Conservation (phyloP, 352 stramenopile genomes). For the Phytophthora idaei region DNA sequence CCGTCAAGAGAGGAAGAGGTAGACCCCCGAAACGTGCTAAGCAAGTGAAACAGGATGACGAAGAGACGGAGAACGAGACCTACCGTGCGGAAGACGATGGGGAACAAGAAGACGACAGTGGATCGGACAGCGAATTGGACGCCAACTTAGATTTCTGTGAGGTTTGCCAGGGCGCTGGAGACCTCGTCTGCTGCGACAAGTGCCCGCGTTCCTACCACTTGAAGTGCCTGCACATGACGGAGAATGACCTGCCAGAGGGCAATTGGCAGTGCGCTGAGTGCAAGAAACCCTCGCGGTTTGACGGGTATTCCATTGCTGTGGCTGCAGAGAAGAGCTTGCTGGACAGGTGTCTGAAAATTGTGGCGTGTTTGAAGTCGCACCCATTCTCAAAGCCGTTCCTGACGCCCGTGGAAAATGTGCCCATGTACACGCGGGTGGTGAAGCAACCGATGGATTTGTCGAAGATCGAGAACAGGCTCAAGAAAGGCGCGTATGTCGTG, state of each 20-base stretch:
- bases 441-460: conserved; percentile 86
- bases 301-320: conserved; percentile 51
- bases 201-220: conserved; percentile 93
- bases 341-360: conserved; percentile 72
- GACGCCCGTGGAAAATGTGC: conserved; percentile 75
- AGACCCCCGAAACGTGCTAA: conserved; percentile 26
- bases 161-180: conserved; percentile 82
- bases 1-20: conserved; percentile 29
- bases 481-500: conserved; percentile 61
- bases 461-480: conserved; percentile 71
- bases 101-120: conserved; percentile 30
- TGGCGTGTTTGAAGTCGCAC: conserved; percentile 72
- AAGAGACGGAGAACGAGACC: conserved; percentile 26
- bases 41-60: conserved; percentile 19
- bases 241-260: conserved; percentile 77
- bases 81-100: conserved; percentile 29
- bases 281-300: conserved; percentile 73
- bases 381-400: conserved; percentile 84
- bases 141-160: conserved; percentile 86
- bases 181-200: conserved; percentile 90
- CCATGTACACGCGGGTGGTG: conserved; percentile 75
- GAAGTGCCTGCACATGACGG: conserved; percentile 77
- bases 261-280: conserved; percentile 85
- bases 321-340: conserved; percentile 55
- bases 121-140: conserved; percentile 69